Evolutionary conservation across 176 grass and related monocot genomes (phyloP).

Genomic region (Areca catechu): DNA sequence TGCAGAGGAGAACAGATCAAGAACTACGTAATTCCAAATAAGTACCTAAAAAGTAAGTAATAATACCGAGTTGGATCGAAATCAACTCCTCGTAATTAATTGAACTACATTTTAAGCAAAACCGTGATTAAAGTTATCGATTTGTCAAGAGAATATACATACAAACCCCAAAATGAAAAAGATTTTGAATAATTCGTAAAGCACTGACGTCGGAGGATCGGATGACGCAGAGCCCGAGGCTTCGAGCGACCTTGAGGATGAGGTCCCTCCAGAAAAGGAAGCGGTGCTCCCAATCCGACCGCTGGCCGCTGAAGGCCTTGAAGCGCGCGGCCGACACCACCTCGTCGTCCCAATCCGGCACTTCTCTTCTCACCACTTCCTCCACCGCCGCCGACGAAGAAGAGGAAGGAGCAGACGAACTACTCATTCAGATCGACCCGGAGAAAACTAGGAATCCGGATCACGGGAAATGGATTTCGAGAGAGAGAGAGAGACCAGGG

Average conservation of each 20-base stretch:
- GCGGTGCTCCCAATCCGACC: constrained; percentile 47
- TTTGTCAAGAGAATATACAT: neutral
- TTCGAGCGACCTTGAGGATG: constrained; percentile 39
- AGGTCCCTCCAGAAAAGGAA: constrained; percentile 62
- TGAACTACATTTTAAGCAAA: no score
- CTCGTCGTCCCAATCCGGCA: constrained; percentile 46
- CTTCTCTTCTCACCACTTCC: constrained; percentile 40
- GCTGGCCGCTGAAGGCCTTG: constrained; percentile 75
- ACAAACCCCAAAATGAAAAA: neutral
- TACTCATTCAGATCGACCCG: neutral
- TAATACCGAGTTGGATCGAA: no score
- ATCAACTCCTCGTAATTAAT: no score
- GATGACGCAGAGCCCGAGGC: constrained; percentile 35
- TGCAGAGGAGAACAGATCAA: no score
- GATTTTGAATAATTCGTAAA: neutral
- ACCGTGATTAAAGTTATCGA: neutral
- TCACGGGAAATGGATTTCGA: neutral
- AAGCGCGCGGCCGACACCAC: constrained; percentile 33
- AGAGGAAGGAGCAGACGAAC: neutral
- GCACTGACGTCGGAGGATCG: constrained; percentile 27
- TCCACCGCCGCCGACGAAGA: constrained; percentile 25
- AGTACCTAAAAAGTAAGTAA: no score
- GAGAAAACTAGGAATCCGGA: neutral
- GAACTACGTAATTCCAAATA: no score
- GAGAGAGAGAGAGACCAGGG: neutral